Evolutionary conservation across 805 yeast genomes (phyloP), one percentile per base, ranked within the genome.

Genomic region (Lachancea kluyveri): DNA sequence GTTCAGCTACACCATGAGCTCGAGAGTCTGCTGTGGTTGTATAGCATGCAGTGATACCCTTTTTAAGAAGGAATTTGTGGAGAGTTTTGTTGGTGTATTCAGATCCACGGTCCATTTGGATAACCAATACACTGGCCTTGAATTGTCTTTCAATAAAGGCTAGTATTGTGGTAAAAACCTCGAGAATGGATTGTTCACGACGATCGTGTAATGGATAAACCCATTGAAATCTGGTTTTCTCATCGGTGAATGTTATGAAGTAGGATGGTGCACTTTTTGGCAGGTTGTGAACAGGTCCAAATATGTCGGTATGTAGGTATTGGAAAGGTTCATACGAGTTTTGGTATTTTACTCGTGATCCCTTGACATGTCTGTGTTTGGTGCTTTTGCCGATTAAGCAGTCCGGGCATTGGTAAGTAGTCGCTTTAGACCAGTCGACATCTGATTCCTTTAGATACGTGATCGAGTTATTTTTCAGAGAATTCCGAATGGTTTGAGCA

Each of bases 141-240:
- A n/a, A n/a, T n/a, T n/a, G n/a, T n/a, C n/a, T n/a, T n/a, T n/a
- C n/a, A n/a, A n/a, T n/a, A n/a, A n/a, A n/a, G n/a, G n/a, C n/a
- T n/a, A n/a, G n/a, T n/a, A n/a, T n/a, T n/a, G n/a, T n/a, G n/a
- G n/a, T n/a, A 62, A 88, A 85, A 8, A 92, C 77, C 57, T 85
- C 84, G 64, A 79, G 94, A 24, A 84, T 67, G 6, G 98, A 98
- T 48, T 66, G 73, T 46, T 82, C 84, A 18, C 96, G n/a, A n/a
- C n/a, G n/a, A n/a, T n/a, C n/a, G n/a, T n/a, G n/a, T n/a, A 38
- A 20, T 18, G 33, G 35, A 24, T 21, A 37, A 3, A 28, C 38
- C 33, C 40, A 42, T 6, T 30, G 26, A 23, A 29, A 37, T 8
- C 38, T 12, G 6, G 40, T 32, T 3, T 19, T 11, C 30, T 42